Evolutionary conservation across 768 basidiomycete species (phyloP).

Genomic region (Ramaria rubella): DNA sequence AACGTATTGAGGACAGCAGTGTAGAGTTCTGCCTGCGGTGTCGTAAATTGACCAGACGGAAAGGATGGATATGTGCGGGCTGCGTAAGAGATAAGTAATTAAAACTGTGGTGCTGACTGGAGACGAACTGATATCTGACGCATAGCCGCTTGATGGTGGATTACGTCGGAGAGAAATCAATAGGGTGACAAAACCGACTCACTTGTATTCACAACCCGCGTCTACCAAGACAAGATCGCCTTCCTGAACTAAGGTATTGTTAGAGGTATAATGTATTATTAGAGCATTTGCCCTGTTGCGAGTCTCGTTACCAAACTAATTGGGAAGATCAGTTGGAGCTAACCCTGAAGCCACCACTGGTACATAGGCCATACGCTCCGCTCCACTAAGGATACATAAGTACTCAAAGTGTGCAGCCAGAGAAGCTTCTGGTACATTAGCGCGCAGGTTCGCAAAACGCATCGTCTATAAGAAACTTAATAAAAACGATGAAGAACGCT

Average conservation of each 20-base stretch:
- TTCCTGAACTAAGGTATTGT: slow-evolving; percentile 67
- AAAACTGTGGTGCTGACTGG: background rate
- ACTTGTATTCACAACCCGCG: slow-evolving; percentile 92
- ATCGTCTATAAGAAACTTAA: slow-evolving; percentile 55
- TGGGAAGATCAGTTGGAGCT: slow-evolving; percentile 1
- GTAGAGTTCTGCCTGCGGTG: slow-evolving; percentile 82
- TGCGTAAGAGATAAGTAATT: slow-evolving; percentile 27
- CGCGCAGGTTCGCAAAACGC: slow-evolving; percentile 51
- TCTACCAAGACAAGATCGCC: slow-evolving; percentile 82
- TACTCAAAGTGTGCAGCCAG: slow-evolving; percentile 88
- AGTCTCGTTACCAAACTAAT: background rate
- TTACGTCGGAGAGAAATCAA: background rate
- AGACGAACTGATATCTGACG: slow-evolving; percentile 82
- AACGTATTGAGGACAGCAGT: slow-evolving; percentile 66
- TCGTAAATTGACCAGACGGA: slow-evolving; percentile 63
- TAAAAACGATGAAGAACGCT: background rate
- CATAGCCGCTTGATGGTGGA: slow-evolving; percentile 61
- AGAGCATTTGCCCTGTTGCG: slow-evolving; percentile 68
- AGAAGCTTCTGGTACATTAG: slow-evolving; percentile 50
- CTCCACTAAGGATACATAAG: slow-evolving; percentile 67
- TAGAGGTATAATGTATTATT: slow-evolving; percentile 91
- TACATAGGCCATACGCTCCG: slow-evolving; percentile 90
- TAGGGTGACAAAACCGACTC: slow-evolving; percentile 21
- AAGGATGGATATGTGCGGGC: slow-evolving; percentile 80
- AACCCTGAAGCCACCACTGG: slow-evolving; percentile 96